Evolutionary conservation across 495 filamentous ascomycete genomes (phyloP), one percentile per base, ranked within the genome.

Genomic region (Wilcoxina mikolae): DNA sequence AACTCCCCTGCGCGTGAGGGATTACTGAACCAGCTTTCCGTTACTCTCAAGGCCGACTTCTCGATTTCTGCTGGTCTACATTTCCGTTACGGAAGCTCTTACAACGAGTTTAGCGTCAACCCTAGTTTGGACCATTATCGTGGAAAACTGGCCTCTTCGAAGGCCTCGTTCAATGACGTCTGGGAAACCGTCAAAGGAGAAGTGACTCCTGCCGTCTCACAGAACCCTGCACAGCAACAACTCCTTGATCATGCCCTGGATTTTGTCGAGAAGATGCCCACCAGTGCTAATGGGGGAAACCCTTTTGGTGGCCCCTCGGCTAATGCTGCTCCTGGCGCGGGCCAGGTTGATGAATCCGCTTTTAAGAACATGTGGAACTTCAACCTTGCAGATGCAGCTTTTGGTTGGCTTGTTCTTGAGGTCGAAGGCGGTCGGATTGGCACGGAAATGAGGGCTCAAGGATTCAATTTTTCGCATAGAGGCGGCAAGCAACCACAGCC

Each of bases 281-380:
- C 79, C 7, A 83, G 84, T 35, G 91, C 93, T 35, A 93, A 88
- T 51, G 93, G 93, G 56, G 90, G 90, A 1, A 95, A 94, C 67
- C 93, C 93, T 0, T 96, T 96, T 64, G 91, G 93, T 54, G 91
- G 91, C 7, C 82, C 84, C 11, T 81, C 83, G 17, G 76, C 77
- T 24, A 76, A 76, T 46, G 77, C 75, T 58, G 79, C 78, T 22
- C 62, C 62, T 26, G 76, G 68, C 39, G 81, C 81, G 57, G 90
- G 91, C 18, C 87, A 93, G 61, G 87, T 99, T 18, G 91, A 99
- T 62, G 91, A 99, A 71, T 94, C 89, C 58, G 91, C 91, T 0
- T 99, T 99, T 74, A 99, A 99, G 74, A 99, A 99, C 63, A 96
- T 96, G 93, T 99, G 91, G 91, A 99, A 99, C 71, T 99, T 99